Conservation (phyloP, 164 flowering plant genomes). For the Vitis rupestris region DNA sequence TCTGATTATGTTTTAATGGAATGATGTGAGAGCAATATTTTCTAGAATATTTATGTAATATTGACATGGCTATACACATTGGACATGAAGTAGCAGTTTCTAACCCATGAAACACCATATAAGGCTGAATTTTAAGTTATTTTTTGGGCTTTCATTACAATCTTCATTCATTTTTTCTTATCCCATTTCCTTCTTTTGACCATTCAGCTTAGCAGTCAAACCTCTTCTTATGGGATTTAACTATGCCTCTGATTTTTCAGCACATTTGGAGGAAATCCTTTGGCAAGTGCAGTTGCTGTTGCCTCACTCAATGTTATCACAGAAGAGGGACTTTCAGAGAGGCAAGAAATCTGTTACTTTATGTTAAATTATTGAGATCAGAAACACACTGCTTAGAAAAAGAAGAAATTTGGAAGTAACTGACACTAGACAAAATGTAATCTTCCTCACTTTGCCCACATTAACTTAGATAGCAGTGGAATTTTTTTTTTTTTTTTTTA, state of each 20-base stretch:
- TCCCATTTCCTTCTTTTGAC: background rate
- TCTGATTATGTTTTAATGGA: background rate
- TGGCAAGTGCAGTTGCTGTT: conserved; percentile 88
- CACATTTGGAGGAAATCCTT: conserved; percentile 95
- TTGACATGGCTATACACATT: background rate
- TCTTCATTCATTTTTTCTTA: background rate
- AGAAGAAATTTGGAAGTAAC: background rate
- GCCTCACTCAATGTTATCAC: conserved; percentile 83
- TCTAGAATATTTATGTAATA: background rate
- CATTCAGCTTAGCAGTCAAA: background rate
- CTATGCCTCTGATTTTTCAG: conserved; percentile 34
- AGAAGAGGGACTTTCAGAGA: conserved; percentile 82
- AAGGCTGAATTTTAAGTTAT: background rate
- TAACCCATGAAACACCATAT: background rate
- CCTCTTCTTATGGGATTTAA: background rate
- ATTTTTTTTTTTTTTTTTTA: too few relatives aligned
- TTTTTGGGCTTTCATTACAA: background rate
- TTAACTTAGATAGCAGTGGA: too few relatives aligned
- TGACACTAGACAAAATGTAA: background rate
- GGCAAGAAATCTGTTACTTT: conserved; percentile 40
- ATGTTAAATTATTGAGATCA: conserved; percentile 1
- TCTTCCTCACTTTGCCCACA: background rate
- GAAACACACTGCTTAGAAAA: background rate
- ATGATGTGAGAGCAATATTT: background rate
- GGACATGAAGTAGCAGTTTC: background rate